A percentile compares a stretch with the other conserved stretches of the same genome.
These are phyloP conservation scores for Neonectria ditissima DNA, from an alignment of 2,329 filamentous ascomycete genomes.

Conservation along the genomic window DNA sequence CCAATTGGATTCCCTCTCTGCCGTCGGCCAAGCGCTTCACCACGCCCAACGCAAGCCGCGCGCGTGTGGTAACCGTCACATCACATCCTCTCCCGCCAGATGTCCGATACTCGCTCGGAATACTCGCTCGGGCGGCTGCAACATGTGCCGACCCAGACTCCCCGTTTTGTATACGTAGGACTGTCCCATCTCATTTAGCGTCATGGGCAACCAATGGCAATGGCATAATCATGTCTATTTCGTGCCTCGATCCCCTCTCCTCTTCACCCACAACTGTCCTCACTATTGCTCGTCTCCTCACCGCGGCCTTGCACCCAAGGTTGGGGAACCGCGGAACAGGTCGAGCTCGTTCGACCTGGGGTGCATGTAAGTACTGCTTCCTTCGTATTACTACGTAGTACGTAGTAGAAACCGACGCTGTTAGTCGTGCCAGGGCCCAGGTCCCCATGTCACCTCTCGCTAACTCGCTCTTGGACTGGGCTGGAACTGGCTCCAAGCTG, in stretches of 20 bases:
- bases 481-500: conserved; percentile 15
- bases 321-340: conserved; percentile 34
- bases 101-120: background rate
- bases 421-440: conserved; percentile 31
- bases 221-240: background rate
- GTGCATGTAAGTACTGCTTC: conserved; percentile 12
- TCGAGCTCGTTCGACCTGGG: background rate
- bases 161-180: background rate
- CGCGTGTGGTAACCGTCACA: conserved; percentile 9
- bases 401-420: conserved; percentile 1
- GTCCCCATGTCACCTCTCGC: conserved; percentile 30
- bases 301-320: conserved; percentile 28
- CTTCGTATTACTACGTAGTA: conserved; percentile 14
- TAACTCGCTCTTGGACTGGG: conserved; percentile 26
- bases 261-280: conserved; percentile 15
- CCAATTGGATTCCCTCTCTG: conserved; percentile 14
- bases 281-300: conserved; percentile 17
- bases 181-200: background rate
- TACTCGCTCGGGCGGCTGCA: no score
- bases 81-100: conserved; percentile 1
- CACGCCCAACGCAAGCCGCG: conserved; percentile 7
- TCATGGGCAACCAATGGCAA: background rate
- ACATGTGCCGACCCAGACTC: background rate
- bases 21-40: conserved; percentile 5
- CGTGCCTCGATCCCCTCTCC: background rate